Percentiles rank a stretch among this genome's conserved stretches.
Conservation (phyloP, 2,329 filamentous ascomycete genomes). For the Fusarium proliferatum region DNA sequence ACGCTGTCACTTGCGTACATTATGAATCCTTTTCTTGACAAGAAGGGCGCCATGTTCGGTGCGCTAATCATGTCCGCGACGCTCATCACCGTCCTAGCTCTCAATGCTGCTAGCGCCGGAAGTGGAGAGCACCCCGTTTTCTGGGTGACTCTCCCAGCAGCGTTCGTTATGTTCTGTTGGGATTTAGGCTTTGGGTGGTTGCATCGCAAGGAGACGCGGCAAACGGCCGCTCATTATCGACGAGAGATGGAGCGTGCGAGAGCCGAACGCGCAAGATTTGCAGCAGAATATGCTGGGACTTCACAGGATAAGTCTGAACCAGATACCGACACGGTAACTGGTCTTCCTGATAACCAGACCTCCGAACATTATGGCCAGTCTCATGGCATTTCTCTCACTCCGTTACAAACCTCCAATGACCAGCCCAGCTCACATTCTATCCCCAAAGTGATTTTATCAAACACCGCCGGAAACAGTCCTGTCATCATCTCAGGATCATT, state of each 20-base stretch:
- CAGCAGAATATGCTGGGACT: neutral
- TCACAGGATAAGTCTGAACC: neutral
- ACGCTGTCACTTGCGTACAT: slow-evolving; percentile 75
- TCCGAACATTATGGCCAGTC: neutral
- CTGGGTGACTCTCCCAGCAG: slow-evolving; percentile 76
- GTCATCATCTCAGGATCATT: slow-evolving; percentile 2
- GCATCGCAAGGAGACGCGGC: slow-evolving; percentile 70
- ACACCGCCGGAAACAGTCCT: slow-evolving; percentile 5
- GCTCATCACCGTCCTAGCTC: slow-evolving; percentile 70
- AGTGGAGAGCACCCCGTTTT: slow-evolving; percentile 68
- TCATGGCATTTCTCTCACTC: neutral
- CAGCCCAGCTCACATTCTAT: neutral
- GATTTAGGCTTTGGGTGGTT: slow-evolving; percentile 73
- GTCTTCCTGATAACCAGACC: neutral
- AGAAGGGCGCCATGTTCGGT: slow-evolving; percentile 71
- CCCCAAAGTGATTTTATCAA: slow-evolving; percentile 7
- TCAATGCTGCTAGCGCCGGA: slow-evolving; percentile 70
- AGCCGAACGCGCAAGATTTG: slow-evolving; percentile 10
- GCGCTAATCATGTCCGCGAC: slow-evolving; percentile 74
- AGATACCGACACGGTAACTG: neutral
- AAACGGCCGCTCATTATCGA: slow-evolving; percentile 68
- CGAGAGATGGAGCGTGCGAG: slow-evolving; percentile 39
- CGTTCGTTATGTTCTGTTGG: slow-evolving; percentile 75
- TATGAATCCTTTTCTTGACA: slow-evolving; percentile 80
- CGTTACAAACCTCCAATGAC: neutral